phyloP scores from a whole-genome alignment of 228 moss, liverwort and hornwort genomes.

The Sphagnum magellanicum region DNA sequence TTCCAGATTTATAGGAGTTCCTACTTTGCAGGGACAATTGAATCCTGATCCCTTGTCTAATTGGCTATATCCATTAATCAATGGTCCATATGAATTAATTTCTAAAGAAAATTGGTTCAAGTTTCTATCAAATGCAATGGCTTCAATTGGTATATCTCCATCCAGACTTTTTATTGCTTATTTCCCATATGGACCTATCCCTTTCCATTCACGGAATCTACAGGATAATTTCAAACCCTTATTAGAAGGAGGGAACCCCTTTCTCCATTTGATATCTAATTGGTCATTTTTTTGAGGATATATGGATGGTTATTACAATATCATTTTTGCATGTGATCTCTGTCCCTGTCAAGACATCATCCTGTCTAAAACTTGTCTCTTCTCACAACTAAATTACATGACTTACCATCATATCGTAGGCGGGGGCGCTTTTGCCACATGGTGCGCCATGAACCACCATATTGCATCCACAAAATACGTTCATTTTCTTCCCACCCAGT shows the following conservation, averaged over 20 bases:
- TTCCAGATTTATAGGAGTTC: constrained; percentile 11
- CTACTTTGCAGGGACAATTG: background rate
- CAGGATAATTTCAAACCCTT: background rate
- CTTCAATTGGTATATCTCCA: background rate
- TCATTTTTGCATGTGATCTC: too few relatives aligned
- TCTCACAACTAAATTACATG: background rate
- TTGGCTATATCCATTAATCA: constrained; percentile 2
- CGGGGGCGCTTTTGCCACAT: constrained; percentile 93
- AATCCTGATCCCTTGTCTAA: constrained; percentile 4
- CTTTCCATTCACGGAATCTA: background rate
- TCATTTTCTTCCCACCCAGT: constrained; percentile 76
- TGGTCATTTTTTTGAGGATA: too few relatives aligned
- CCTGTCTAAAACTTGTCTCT: background rate
- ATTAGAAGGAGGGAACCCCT: too few relatives aligned
- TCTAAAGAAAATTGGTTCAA: background rate
- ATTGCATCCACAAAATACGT: constrained; percentile 44
- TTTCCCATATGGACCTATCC: background rate
- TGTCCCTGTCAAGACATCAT: too few relatives aligned
- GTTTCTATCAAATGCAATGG: too few relatives aligned
- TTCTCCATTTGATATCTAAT: too few relatives aligned
- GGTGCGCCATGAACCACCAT: constrained; percentile 84
- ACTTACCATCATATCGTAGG: constrained; percentile 82
- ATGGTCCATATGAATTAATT: background rate
- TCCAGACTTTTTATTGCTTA: background rate
- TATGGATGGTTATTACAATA: too few relatives aligned